A percentile compares a stretch with the other conserved stretches of the same genome.
phyloP scores from a whole-genome alignment of 1,139 yeast genomes.

The Spencermartinsiella ligniputridi region DNA sequence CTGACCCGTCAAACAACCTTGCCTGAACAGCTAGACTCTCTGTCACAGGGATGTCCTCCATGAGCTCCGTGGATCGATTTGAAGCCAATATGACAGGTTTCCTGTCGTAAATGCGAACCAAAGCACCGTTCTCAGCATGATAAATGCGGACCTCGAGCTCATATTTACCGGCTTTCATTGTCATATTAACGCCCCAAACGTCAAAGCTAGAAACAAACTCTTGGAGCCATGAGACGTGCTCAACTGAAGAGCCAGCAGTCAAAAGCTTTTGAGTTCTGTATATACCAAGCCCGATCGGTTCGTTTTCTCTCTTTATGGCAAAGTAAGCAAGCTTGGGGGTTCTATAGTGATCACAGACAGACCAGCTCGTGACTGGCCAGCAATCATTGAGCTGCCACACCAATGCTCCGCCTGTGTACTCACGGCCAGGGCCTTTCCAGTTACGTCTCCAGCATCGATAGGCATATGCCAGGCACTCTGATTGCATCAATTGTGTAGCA shows the following conservation, averaged over 20 bases:
- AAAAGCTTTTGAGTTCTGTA: conserved; percentile 27
- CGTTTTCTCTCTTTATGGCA: conserved; percentile 41
- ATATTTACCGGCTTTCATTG: conserved; percentile 21
- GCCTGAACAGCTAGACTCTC: conserved; percentile 14
- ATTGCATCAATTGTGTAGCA: conserved; percentile 45
- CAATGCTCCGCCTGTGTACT: conserved; percentile 39
- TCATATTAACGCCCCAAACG: conserved; percentile 40
- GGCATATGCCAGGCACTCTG: conserved; percentile 44
- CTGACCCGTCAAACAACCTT: conserved; percentile 7
- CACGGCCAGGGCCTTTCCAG: conserved; percentile 37
- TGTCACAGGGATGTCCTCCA: conserved; percentile 9
- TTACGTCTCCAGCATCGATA: conserved; percentile 41
- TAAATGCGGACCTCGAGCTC: conserved; percentile 31
- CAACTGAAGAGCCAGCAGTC: conserved; percentile 1
- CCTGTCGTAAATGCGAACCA: conserved; percentile 11
- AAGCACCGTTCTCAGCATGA: conserved; percentile 32
- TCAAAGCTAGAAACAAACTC: conserved; percentile 24
- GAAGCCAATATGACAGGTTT: conserved; percentile 24
- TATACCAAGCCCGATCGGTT: conserved; percentile 34
- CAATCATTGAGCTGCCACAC: conserved; percentile 51
- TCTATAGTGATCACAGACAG: conserved; percentile 39
- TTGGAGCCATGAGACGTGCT: no score
- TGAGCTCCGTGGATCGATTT: conserved; percentile 35
- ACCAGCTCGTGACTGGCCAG: conserved; percentile 48
- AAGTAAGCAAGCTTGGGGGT: conserved; percentile 43